Evolutionary conservation across 1,284 basidiomycete species (phyloP).

Genomic region (Schizopora paradoxa): DNA sequence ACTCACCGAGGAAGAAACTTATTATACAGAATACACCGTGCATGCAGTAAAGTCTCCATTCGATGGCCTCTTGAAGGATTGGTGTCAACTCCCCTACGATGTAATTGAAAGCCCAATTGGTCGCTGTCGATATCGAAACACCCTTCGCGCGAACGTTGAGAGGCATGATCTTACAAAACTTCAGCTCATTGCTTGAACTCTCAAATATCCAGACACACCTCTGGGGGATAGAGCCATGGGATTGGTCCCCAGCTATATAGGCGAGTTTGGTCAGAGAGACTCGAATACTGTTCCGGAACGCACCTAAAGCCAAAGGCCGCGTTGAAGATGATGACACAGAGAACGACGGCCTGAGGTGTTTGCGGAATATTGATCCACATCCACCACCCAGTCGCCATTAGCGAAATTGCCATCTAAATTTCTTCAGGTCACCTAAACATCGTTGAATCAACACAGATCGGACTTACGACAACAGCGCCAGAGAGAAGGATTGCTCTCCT

Average conservation of each 20-base stretch:
- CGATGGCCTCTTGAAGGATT: conserved; percentile 83
- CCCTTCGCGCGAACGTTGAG: conserved; percentile 88
- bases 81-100: conserved; percentile 89
- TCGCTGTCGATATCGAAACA: conserved; percentile 48
- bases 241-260: conserved; percentile 68
- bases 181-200: not conserved
- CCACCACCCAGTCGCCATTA: conserved; percentile 82
- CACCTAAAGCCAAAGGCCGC: conserved; percentile 86
- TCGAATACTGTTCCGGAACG: too few relatives aligned
- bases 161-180: conserved; percentile 74
- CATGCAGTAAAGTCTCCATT: conserved; percentile 94
- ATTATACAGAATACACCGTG: conserved; percentile 90
- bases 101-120: conserved; percentile 77
- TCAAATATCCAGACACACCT: conserved; percentile 39
- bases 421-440: conserved; percentile 12
- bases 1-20: conserved; percentile 75
- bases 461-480: conserved; percentile 80
- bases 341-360: conserved; percentile 86
- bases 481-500: conserved; percentile 85
- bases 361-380: conserved; percentile 86
- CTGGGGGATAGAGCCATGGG: conserved; percentile 86
- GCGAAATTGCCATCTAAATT: conserved; percentile 67
- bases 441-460: not conserved
- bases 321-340: conserved; percentile 91
- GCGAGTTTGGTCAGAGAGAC: conserved; percentile 8